Evolutionary conservation across 805 yeast species (phyloP).

Genomic region (Starmerella cellae): DNA sequence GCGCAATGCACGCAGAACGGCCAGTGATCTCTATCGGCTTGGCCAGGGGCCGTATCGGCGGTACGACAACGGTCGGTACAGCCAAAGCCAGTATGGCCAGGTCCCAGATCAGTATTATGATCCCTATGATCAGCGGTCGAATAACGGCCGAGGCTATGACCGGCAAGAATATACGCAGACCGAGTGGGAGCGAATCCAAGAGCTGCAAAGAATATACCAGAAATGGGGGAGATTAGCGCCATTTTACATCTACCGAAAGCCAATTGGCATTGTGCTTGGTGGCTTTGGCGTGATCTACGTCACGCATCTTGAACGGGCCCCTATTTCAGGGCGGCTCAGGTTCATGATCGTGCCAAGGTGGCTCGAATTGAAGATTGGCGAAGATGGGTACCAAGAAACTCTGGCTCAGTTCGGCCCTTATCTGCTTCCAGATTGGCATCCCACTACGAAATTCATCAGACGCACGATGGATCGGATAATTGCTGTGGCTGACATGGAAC

Average conservation of each 20-base stretch:
- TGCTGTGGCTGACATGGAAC: constrained; percentile 21
- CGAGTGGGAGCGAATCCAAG: neutral
- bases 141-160: too few relatives aligned
- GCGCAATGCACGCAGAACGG: too few relatives aligned
- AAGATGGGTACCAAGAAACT: constrained; percentile 48
- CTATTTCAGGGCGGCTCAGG: constrained; percentile 59
- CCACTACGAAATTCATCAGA: constrained; percentile 43
- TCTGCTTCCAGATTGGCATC: constrained; percentile 52
- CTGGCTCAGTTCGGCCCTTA: constrained; percentile 39
- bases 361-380: constrained; percentile 52
- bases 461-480: constrained; percentile 53
- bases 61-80: neutral
- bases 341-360: constrained; percentile 59
- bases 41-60: too few relatives aligned
- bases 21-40: too few relatives aligned
- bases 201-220: neutral
- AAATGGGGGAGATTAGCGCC: constrained; percentile 8
- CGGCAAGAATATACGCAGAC: neutral
- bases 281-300: constrained; percentile 31
- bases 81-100: neutral
- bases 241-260: constrained; percentile 12
- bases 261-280: constrained; percentile 22
- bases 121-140: neutral
- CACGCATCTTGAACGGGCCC: constrained; percentile 61
- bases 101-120: neutral